Percentiles rank a stretch among this genome's conserved stretches.
Evolutionary conservation across 2,329 filamentous ascomycete species (phyloP).

Genomic region (Ceratocystis albifundus): DNA sequence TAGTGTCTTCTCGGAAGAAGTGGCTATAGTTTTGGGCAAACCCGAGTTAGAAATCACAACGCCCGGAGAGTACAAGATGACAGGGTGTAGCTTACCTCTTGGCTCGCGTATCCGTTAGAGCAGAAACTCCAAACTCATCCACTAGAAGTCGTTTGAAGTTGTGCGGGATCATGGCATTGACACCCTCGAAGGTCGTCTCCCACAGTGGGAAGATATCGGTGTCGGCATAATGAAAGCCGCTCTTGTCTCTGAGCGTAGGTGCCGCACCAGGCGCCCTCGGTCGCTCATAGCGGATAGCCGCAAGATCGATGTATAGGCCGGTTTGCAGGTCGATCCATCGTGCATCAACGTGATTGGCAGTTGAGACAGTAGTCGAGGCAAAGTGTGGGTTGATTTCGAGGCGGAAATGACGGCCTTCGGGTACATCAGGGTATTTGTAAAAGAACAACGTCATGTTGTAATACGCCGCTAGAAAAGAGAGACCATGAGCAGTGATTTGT

Average conservation of each 20-base stretch:
- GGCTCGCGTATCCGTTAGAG: slow-evolving; percentile 41
- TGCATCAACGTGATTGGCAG: slow-evolving; percentile 31
- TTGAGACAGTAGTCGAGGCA: slow-evolving; percentile 29
- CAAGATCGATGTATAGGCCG: slow-evolving; percentile 42
- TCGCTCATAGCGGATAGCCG: slow-evolving; percentile 38
- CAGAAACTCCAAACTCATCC: slow-evolving; percentile 45
- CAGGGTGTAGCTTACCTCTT: slow-evolving; percentile 36
- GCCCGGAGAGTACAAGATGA: neutral
- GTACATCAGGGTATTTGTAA: slow-evolving; percentile 33
- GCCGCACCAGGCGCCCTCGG: slow-evolving; percentile 32
- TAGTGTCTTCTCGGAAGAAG: slow-evolving; percentile 32
- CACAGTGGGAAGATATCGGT: slow-evolving; percentile 54
- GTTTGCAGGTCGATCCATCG: slow-evolving; percentile 39
- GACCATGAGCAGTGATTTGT: slow-evolving; percentile 55
- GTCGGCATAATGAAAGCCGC: slow-evolving; percentile 41
- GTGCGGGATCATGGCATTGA: slow-evolving; percentile 54
- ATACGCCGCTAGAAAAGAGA: slow-evolving; percentile 53
- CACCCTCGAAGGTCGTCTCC: slow-evolving; percentile 57
- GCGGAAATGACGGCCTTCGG: slow-evolving; percentile 35
- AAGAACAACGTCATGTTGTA: slow-evolving; percentile 49
- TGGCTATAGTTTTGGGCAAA: slow-evolving; percentile 29
- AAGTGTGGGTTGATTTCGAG: slow-evolving; percentile 41
- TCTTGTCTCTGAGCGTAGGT: slow-evolving; percentile 41
- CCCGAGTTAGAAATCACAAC: slow-evolving; percentile 21
- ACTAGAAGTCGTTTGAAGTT: slow-evolving; percentile 47